Conservation (phyloP, 257 asterid genomes). For the Ilex aquifolium region DNA sequence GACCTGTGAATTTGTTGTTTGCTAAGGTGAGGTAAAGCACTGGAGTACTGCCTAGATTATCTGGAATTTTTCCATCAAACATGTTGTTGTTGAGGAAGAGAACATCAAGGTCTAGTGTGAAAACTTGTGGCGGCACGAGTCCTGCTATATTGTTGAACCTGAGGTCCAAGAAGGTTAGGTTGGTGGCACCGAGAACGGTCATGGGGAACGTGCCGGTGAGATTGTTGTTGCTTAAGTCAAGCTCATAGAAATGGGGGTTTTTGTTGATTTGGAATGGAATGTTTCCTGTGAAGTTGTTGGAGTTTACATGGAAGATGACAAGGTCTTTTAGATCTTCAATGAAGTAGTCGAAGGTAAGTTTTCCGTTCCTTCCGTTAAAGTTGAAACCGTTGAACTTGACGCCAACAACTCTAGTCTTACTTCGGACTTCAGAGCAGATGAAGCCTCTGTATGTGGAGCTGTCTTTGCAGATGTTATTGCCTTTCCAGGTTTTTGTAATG, state of each 20-base stretch:
- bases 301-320: constrained; percentile 47
- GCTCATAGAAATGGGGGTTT: constrained; percentile 34
- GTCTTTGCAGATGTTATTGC: not conserved
- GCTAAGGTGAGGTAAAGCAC: constrained; percentile 46
- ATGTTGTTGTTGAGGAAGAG: constrained; percentile 63
- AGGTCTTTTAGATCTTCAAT: constrained; percentile 23
- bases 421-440: constrained; percentile 26
- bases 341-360: constrained; percentile 12
- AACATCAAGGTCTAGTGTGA: constrained; percentile 51
- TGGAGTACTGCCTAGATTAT: constrained; percentile 35
- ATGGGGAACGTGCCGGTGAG: constrained; percentile 43
- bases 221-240: constrained; percentile 65
- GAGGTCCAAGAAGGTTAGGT: constrained; percentile 57
- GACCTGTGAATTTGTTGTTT: constrained; percentile 43
- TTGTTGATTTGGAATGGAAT: constrained; percentile 26
- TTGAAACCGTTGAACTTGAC: constrained; percentile 35
- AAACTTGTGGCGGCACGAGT: constrained; percentile 27
- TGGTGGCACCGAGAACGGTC: constrained; percentile 32
- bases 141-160: constrained; percentile 48
- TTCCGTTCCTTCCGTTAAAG: constrained; percentile 1
- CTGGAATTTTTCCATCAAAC: constrained; percentile 39
- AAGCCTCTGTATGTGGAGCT: constrained; percentile 27
- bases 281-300: constrained; percentile 37
- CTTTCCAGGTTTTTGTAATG: not conserved
- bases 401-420: constrained; percentile 26